Evolutionary conservation across 306 rosid species (phyloP), one percentile per base, ranked within the genome.

Genomic region (Begonia peltatifolia): DNA sequence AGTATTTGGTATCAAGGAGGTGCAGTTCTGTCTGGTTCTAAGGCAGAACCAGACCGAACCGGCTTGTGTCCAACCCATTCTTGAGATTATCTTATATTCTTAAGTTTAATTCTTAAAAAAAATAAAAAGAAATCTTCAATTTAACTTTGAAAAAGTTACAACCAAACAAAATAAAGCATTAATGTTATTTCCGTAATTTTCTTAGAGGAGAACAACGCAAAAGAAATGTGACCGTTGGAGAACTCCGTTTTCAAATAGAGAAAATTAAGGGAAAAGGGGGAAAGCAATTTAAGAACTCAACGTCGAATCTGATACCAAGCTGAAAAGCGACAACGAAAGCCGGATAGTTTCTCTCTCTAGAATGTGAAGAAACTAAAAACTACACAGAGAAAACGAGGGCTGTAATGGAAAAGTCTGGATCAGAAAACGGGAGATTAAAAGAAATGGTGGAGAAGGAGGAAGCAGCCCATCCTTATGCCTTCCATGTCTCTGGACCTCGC

Each of bases 401-500:
- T 65, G 2, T 6, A 46, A 79, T 82, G 84, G 82, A 73, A 9
- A 62, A 60, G 23, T 12, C 16, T 18, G 53, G 23, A 4, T 14
- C 57, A 1, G 74, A 56, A 35, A 72, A 63, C 54, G 20, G 38
- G 14, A 14, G 25, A 13, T 64, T 62, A 53, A 56, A 46, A 16
- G 46, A 13, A 17, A 23, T 22, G 23, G 52, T 47, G 48, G 57
- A 30, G 22, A 41, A 17, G 25, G 57, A 13, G 44, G 52, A 46
- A 18, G 59, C 47, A 35, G 71, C 76, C 61, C 94, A 90, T 55
- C 97, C 97, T 0, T 75, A 82, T 52, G 90, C 97, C 1, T 90
- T 90, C 61, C 92, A 85, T 63, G 94, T 85, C 17, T 90, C 95
- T 60, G 95, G 97, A 10, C 97, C 97, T 65, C 83, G 97, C 20